Percentiles rank a stretch among this genome's conserved stretches.
Conservation (phyloP, 345 rosid genomes). For the Physaria fendleri region DNA sequence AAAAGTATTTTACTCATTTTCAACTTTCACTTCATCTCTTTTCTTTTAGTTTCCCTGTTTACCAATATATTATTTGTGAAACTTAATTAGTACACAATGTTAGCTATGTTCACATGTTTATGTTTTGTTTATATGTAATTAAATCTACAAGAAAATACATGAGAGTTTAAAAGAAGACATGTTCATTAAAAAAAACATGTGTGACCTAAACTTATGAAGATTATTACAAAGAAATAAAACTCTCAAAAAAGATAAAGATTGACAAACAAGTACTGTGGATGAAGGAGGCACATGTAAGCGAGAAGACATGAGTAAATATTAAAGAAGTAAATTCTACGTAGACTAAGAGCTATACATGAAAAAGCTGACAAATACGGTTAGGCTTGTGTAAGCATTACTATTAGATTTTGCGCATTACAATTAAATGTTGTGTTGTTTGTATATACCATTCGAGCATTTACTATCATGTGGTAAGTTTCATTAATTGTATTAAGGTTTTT, state of each 20-base stretch:
- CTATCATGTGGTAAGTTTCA: not conserved
- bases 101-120: not conserved
- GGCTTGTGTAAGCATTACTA: conserved; percentile 9
- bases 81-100: not conserved
- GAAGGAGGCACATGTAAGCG: conserved; percentile 12
- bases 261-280: not conserved
- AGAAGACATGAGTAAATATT: not conserved
- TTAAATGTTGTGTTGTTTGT: conserved; percentile 2
- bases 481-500: not conserved
- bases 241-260: not conserved
- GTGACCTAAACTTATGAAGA: not conserved
- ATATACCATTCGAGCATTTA: not conserved
- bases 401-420: conserved; percentile 11
- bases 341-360: conserved; percentile 8
- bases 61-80: not conserved
- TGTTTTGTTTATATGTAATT: not conserved
- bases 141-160: not conserved
- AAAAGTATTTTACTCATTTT: conserved; percentile 4
- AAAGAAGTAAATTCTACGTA: conserved; percentile 16
- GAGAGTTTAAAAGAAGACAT: not conserved
- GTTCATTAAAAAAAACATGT: not conserved
- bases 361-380: conserved; percentile 30
- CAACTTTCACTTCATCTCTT: conserved; percentile 10
- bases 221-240: no score
- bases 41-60: not conserved